Percentiles rank a stretch among this genome's conserved stretches.
Conservation (phyloP, 495 filamentous ascomycete genomes). For the Oleoguttula mirabilis region DNA sequence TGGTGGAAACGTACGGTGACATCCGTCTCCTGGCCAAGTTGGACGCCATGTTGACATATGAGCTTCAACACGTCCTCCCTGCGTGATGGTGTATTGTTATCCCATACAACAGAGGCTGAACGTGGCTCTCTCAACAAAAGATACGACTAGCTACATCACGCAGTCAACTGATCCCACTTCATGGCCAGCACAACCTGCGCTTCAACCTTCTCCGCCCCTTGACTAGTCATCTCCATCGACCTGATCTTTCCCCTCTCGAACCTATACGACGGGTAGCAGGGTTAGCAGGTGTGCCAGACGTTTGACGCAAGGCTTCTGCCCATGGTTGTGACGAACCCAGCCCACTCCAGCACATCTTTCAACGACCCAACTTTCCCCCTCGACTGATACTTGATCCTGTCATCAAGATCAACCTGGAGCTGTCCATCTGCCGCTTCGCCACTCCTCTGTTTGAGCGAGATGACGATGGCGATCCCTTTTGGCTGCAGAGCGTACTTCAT, state of each 20-base stretch:
- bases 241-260: slow-evolving; percentile 18
- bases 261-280: too few relatives aligned
- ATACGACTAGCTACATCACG: too few relatives aligned
- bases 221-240: slow-evolving; percentile 3
- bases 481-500: slow-evolving; percentile 14
- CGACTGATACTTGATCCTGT: slow-evolving; percentile 9
- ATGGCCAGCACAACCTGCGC: slow-evolving; percentile 18
- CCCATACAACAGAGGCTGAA: too few relatives aligned
- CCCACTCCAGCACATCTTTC: slow-evolving; percentile 18
- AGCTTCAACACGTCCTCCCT: too few relatives aligned
- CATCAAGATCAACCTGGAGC: slow-evolving; percentile 7
- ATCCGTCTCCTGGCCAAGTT: too few relatives aligned
- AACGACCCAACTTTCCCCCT: slow-evolving; percentile 8
- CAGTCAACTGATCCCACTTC: slow-evolving; percentile 21
- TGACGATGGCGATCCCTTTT: slow-evolving; percentile 14
- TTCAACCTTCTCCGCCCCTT: slow-evolving; percentile 9
- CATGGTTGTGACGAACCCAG: too few relatives aligned
- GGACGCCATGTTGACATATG: too few relatives aligned
- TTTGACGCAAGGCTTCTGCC: too few relatives aligned
- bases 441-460: slow-evolving; percentile 3
- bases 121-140: too few relatives aligned
- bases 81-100: too few relatives aligned
- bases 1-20: too few relatives aligned
- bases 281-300: too few relatives aligned
- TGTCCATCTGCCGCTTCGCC: background rate